Base-by-base conservation (phyloP, 495 filamentous ascomycete genomes). In the Aspergillus taichungensis region DNA sequence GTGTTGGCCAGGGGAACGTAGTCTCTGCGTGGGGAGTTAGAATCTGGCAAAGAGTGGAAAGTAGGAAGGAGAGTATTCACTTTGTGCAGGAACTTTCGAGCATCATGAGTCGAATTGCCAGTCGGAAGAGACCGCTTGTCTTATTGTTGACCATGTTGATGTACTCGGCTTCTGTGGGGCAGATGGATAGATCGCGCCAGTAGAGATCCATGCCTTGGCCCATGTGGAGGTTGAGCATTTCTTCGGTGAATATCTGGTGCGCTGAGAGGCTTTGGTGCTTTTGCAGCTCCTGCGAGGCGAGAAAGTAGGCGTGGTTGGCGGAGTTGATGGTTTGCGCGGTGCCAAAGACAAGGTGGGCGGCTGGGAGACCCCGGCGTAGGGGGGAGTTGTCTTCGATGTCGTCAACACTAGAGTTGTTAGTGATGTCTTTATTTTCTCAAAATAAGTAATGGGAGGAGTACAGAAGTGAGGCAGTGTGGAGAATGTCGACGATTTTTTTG, bases 281-380 rank as follows among this genome's bases (percentile, higher is more conserved):
- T 10, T 46, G 34, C 8, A 73, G 13, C 12, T 10, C 24, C 46
- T 82, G 74, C 30, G 92, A 69, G 0, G 88, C 88, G 49, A 70
- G 71, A 54, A 95, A 90, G 68, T 90, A 91, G 38, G 88, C 73
- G 59, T 92, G 94, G 64, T 94, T 95, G 42, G 87, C 86, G 18
- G 78, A 83, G 66, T 94, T 95, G 57, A 95, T 89, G 34, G 88
- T 90, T 63, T 94, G 88, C 2, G 87, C 82, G 2, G 80, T 79
- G 37, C 88, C 88, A 57, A 88, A 95, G 47, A 95, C 89, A 56
- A 64, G 73, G 63, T 95, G 86, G 4, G 88, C 84, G 10, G 91
- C 87, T 8, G 88, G 88, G 14, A 84, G 67, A 13, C 88, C 88
- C 36, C 88, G 77, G 12, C 88, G 78, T 5, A 94, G 76, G 30